Percentiles rank a stretch among this genome's conserved stretches.
These are phyloP conservation scores for Chrysophaeum taylorii DNA, from an alignment of 352 stramenopile genomes.

Conservation along the genomic window DNA sequence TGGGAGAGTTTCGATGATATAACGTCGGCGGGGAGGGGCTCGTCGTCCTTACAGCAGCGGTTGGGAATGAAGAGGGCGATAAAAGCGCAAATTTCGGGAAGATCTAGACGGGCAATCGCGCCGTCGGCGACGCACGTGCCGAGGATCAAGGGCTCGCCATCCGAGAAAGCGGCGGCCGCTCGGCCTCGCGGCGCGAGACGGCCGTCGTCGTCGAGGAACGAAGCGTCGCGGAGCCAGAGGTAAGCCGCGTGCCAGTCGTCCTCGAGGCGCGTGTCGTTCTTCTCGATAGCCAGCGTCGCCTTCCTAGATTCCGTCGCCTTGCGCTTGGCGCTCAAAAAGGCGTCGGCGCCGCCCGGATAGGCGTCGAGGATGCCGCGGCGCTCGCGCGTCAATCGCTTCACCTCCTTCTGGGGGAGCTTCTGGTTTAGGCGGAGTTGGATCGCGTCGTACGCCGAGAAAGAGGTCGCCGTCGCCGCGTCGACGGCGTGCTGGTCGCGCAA, in stretches of 20 bases:
- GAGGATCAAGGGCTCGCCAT: conserved; percentile 10
- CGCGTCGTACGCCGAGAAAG: neutral
- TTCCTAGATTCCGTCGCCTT: neutral
- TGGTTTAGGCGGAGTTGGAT: neutral
- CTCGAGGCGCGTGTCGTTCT: neutral
- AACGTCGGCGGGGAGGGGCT: neutral
- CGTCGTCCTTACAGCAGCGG: neutral
- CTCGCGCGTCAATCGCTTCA: neutral
- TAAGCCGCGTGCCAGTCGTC: neutral
- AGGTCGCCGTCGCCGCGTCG: neutral
- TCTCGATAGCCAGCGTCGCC: neutral
- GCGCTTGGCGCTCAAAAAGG: neutral
- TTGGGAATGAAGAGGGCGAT: conserved; percentile 12
- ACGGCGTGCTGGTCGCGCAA: too few relatives aligned
- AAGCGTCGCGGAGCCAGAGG: neutral
- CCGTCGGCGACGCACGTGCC: conserved; percentile 11
- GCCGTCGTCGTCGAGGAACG: neutral
- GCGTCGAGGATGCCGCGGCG: neutral
- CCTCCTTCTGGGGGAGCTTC: neutral
- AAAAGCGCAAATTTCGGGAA: neutral
- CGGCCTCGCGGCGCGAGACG: neutral
- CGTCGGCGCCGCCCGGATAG: neutral
- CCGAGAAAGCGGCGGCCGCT: neutral
- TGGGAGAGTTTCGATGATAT: neutral
- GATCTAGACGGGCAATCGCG: neutral